Evolutionary conservation across 2,329 filamentous ascomycete species (phyloP), one percentile per base, ranked within the genome.

Genomic region (Sordariomycetes sp.): DNA sequence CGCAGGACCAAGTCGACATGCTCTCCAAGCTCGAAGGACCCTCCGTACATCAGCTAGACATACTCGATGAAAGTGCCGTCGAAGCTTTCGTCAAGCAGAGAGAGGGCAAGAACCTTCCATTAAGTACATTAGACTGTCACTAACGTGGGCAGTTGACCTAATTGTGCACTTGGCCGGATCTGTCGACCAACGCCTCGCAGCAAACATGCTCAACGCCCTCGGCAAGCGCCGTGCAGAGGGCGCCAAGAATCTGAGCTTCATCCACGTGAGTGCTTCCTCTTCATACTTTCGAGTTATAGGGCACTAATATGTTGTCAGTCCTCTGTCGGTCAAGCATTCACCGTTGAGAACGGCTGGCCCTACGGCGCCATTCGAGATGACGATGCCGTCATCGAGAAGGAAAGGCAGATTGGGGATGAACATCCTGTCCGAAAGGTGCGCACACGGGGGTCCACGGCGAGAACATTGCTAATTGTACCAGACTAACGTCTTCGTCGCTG

Each of bases 81-180:
- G n/a, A n/a, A n/a, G n/a, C n/a, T n/a, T n/a, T n/a, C n/a, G n/a
- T n/a, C n/a, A n/a, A n/a, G n/a, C n/a, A n/a, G n/a, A n/a, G n/a
- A n/a, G n/a, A n/a, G n/a, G n/a, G n/a, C n/a, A n/a, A n/a, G n/a
- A n/a, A n/a, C n/a, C n/a, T n/a, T n/a, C n/a, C n/a, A n/a, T n/a
- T n/a, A n/a, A n/a, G 9, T 6, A 30, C 15, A 29, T 8, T 29
- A 15, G 27, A 29, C 27, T 29, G 8, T 11, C 10, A 10, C 15
- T 15, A 29, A 9, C 17, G n/a, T n/a, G n/a, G 19, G 23, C 33
- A 61, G 57, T 62, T 28, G 43, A 57, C 32, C 49, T 62, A 12
- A 42, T 61, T 19, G 36, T 62, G 11, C 53, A 63, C 32, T 53
- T 48, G 2, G 55, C 57, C 8, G 53, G 51, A 32, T 49, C 51